Evolutionary conservation across 495 filamentous ascomycete genomes (phyloP), one percentile per base, ranked within the genome.

Genomic region (Xanthoparmelia taractica): DNA sequence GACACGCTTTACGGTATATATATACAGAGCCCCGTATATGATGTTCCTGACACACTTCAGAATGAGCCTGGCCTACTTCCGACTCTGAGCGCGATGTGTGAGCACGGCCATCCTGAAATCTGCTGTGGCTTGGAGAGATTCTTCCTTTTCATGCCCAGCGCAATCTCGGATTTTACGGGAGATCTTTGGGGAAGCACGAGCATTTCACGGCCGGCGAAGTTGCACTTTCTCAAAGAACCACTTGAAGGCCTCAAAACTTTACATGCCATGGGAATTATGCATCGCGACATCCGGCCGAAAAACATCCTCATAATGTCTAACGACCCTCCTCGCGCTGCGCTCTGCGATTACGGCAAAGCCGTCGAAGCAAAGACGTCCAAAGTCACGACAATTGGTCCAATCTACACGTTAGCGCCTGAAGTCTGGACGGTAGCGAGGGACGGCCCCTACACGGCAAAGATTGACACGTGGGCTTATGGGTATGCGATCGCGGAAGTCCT

Each of bases 391-490:
- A 40, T 65, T 40, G 63, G 63, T 13, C 63, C 63, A n/a, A 36
- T 61, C 20, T 31, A 17, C n/a, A 65, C 63, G 18, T 38, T 37
- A n/a, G 63, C 63, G 15, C 63, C 63, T 20, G 63, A 65, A 40
- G 41, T 65, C 25, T 20, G 47, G 25, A 48, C 40, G 33, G 13
- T 18, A 50, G 38, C 57, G 4, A 31, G 17, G 7, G 47, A 52
- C 17, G 47, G 47, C 25, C 47, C 47, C 47, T 65, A 65, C 47
- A 38, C 20, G 20, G 59, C 61, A 31, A 60, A 60, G 43, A 65
- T 65, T 47, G 63, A 65, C 45, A 52, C 50, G 12, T 65, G 57
- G 57, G 41, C 36, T 59, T 37, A 63, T 31, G 62, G 62, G 20
- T 47, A 48, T 64, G 31, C 56, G 17, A 40, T 59, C 27, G 33